Evolutionary conservation across 176 grass and related monocot genomes (phyloP).

Genomic region (Avena atlantica): DNA sequence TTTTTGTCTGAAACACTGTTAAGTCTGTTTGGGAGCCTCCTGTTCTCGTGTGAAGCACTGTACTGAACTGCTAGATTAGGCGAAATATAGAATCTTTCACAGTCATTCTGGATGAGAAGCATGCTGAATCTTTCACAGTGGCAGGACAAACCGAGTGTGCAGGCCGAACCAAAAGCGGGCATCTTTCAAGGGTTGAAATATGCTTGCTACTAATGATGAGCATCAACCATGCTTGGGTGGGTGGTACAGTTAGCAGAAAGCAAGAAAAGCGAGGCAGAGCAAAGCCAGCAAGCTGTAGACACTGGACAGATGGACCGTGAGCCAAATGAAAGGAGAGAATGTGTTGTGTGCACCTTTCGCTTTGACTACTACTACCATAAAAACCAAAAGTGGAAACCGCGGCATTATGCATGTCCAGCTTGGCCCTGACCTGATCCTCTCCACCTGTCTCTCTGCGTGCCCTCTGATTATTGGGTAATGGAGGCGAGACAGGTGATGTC

Average conservation of each 20-base stretch:
- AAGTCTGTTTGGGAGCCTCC: no score
- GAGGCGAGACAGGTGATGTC: neutral
- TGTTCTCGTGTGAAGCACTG: no score
- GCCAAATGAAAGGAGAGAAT: neutral
- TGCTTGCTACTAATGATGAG: slow-evolving; percentile 37
- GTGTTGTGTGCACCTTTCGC: neutral
- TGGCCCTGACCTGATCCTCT: slow-evolving; percentile 47
- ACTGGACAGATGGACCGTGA: neutral
- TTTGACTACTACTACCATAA: slow-evolving; percentile 44
- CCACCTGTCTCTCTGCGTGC: neutral
- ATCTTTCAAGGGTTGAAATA: neutral
- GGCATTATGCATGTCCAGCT: slow-evolving; percentile 48
- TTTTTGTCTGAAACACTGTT: neutral
- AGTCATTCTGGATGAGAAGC: neutral
- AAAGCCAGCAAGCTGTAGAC: slow-evolving; percentile 27
- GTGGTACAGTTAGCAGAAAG: slow-evolving; percentile 29
- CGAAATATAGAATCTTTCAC: neutral
- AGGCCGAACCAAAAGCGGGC: slow-evolving; percentile 30
- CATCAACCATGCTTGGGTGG: slow-evolving; percentile 38
- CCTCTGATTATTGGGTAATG: slow-evolving; percentile 27
- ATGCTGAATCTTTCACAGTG: neutral
- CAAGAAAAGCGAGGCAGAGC: slow-evolving; percentile 7
- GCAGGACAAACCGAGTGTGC: neutral
- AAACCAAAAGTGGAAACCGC: slow-evolving; percentile 37
- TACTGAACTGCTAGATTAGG: neutral